These are phyloP conservation scores for Pseudogymnoascus sp. DNA, from an alignment of 2,329 filamentous ascomycete species.

Conservation along the genomic window DNA sequence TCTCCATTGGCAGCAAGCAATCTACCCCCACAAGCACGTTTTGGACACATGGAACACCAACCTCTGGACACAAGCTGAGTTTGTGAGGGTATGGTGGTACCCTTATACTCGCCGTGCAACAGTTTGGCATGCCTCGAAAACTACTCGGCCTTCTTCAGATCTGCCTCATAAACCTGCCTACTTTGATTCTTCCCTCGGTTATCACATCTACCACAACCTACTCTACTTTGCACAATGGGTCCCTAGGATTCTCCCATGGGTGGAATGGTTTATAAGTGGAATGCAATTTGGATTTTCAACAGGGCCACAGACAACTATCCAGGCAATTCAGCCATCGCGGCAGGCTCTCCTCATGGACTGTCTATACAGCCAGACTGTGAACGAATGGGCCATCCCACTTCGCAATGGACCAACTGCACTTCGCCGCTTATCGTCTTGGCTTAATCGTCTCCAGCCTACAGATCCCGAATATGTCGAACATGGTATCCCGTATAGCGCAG, in stretches of 20 bases:
- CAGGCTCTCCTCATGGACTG: slow-evolving; percentile 90
- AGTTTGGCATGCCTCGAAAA: slow-evolving; percentile 81
- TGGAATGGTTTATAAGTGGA: slow-evolving; percentile 95
- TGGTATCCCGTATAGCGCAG: slow-evolving; percentile 70
- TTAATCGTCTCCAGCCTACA: slow-evolving; percentile 53
- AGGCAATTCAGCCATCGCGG: slow-evolving; percentile 72
- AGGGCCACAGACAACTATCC: slow-evolving; percentile 52
- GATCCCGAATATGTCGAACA: slow-evolving; percentile 57
- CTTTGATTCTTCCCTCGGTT: slow-evolving; percentile 75
- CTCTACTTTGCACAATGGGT: slow-evolving; percentile 71
- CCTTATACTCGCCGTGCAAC: slow-evolving; percentile 84
- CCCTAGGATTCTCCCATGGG: slow-evolving; percentile 71
- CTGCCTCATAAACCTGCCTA: slow-evolving; percentile 53
- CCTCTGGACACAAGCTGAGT: slow-evolving; percentile 80
- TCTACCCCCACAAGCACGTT: slow-evolving; percentile 61
- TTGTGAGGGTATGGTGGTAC: slow-evolving; percentile 95
- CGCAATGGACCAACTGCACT: slow-evolving; percentile 81
- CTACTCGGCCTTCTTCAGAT: slow-evolving; percentile 48
- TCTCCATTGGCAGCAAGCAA: slow-evolving; percentile 76
- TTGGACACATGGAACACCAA: slow-evolving; percentile 61
- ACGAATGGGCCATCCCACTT: slow-evolving; percentile 93
- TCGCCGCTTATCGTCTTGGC: slow-evolving; percentile 73
- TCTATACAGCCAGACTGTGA: slow-evolving; percentile 95
- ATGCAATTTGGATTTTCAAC: slow-evolving; percentile 92
- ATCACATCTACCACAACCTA: slow-evolving; percentile 85